Evolutionary conservation across 768 basidiomycete genomes (phyloP).

Genomic region (Suillus hirtellus): DNA sequence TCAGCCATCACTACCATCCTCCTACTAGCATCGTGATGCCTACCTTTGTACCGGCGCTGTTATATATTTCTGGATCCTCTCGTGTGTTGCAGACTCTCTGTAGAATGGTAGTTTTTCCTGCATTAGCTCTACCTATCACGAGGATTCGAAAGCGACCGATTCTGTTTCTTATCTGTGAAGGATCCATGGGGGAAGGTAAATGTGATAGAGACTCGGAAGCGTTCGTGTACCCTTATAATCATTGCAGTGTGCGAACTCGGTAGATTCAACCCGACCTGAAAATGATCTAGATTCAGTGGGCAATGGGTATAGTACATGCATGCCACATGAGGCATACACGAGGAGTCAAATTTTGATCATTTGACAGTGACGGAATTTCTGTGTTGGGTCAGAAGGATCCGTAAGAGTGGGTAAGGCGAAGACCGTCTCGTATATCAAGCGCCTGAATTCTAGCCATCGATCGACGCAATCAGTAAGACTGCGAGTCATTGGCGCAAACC

Average conservation of each 20-base stretch:
- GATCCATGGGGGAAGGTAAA: neutral
- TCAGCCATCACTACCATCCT: neutral
- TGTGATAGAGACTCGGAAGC: neutral
- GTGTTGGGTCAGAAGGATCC: too few species aligned
- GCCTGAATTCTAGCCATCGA: too few species aligned
- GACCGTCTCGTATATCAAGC: too few species aligned
- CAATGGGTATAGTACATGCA: neutral
- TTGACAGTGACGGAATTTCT: too few species aligned
- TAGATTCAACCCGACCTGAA: too few species aligned
- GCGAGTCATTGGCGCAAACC: too few species aligned
- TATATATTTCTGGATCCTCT: neutral
- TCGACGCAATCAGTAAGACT: too few species aligned
- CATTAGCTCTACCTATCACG: neutral
- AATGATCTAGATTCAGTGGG: neutral
- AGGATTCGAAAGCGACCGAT: constrained; percentile 13
- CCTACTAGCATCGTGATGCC: neutral
- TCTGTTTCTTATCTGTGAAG: constrained; percentile 1
- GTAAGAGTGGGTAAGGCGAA: too few species aligned
- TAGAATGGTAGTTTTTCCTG: neutral
- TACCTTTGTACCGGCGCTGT: constrained; percentile 8
- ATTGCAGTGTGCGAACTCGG: neutral
- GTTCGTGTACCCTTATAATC: neutral
- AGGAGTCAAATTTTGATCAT: too few species aligned
- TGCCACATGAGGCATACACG: too few species aligned
- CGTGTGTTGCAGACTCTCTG: neutral